Percentiles rank a stretch among this genome's conserved stretches.
phyloP scores from a whole-genome alignment of 495 filamentous ascomycete genomes.

The Polyplosphaeria fusca region DNA sequence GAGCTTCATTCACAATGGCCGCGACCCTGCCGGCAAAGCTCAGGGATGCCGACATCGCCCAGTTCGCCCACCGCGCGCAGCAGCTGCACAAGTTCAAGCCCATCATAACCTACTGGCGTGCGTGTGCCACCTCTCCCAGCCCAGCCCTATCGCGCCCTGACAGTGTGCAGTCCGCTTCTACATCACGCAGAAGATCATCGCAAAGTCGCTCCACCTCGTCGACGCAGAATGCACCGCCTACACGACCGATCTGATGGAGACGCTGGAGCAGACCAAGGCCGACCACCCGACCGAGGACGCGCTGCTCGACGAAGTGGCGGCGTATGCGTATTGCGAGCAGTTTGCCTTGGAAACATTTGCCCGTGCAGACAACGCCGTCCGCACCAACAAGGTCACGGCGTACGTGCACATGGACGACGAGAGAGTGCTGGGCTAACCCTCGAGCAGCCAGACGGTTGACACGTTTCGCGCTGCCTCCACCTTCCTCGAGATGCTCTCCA shows the following conservation, averaged over 20 bases:
- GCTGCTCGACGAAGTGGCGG: conserved; percentile 75
- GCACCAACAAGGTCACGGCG: conserved; percentile 81
- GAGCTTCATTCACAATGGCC: too few species aligned
- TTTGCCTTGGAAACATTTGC: conserved; percentile 86
- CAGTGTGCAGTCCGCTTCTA: conserved; percentile 72
- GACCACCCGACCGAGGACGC: conserved; percentile 64
- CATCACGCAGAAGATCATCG: conserved; percentile 87
- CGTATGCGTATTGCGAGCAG: conserved; percentile 87
- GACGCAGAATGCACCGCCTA: conserved; percentile 74
- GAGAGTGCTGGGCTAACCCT: neutral
- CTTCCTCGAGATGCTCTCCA: conserved; percentile 81
- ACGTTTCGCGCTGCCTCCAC: conserved; percentile 89
- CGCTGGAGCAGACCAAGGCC: conserved; percentile 79
- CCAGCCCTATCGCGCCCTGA: conserved; percentile 11
- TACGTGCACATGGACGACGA: conserved; percentile 40
- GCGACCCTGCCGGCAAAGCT: conserved; percentile 70
- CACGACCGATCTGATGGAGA: conserved; percentile 83
- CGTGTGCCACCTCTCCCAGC: conserved; percentile 32
- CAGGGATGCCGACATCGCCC: conserved; percentile 70
- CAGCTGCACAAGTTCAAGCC: conserved; percentile 84
- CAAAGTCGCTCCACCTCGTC: conserved; percentile 67
- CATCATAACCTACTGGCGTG: conserved; percentile 92
- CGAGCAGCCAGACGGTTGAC: conserved; percentile 77
- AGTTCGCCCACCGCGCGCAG: conserved; percentile 74
- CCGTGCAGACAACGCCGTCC: conserved; percentile 75